Base-by-base conservation (phyloP, 1,284 basidiomycete species). In the Marasmius fiardii region DNA sequence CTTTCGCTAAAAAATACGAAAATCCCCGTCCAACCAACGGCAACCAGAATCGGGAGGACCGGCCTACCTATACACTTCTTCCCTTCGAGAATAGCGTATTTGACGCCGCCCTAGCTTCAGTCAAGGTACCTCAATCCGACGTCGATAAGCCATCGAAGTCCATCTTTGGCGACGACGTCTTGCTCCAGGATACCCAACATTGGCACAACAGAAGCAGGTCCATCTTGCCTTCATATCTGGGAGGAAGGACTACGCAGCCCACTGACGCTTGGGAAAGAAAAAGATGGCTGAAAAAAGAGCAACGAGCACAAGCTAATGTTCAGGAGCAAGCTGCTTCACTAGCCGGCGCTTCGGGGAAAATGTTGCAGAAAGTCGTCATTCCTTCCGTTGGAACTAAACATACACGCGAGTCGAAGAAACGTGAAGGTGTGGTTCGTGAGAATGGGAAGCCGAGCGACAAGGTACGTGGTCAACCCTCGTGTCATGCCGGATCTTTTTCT, bases 251-350 rank as follows among this genome's bases (percentile, higher is more conserved):
- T 8, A 55, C 63, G 11, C 62, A 71, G 58, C 64, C 66, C 3
- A 34, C 55, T 51, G 70, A 68, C 20, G 73, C 66, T 57, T 64
- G 71, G 66, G 67, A 72, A 51, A 72, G 74, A 34, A 68, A 55
- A 56, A 72, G 68, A 58, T 67, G 64, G 48, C 68, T 83, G 47
- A 68, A 71, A 16, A 63, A 64, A 18, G 73, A 83, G 16, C 87
- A 89, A 61, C 68, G 75, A 2, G 81, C 80, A 65, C 85, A 85
- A 79, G 68, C 74, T 24, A 70, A 63, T 16, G 61, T 88, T 56
- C 82, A 85, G 57, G 69, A 73, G 55, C 82, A 83, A 45, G 85
- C 87, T 5, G 77, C 76, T 41, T 84, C 84, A 1, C 64, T 89
- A 55, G 85, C 82, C 0, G 86, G 87, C 0, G 83, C 84, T 1